A percentile compares a stretch with the other conserved stretches of the same genome.
phyloP scores from a whole-genome alignment of 768 basidiomycete species.

The Mycena amicta region DNA sequence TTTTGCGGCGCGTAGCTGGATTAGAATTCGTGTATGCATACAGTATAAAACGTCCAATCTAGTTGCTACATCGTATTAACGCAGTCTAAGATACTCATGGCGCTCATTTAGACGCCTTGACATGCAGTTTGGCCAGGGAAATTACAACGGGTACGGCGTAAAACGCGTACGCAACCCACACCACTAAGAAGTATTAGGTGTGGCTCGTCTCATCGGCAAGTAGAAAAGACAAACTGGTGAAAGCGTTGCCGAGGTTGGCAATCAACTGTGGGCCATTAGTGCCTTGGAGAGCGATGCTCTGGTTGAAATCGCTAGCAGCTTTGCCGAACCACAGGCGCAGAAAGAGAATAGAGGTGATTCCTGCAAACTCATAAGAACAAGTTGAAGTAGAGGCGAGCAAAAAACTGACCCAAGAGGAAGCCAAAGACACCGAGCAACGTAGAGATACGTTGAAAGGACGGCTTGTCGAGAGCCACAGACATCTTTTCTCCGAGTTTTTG shows the following conservation, averaged over 20 bases:
- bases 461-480: conserved; percentile 53
- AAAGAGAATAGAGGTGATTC: conserved; percentile 69
- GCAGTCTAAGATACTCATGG: neutral
- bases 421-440: conserved; percentile 79
- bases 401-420: conserved; percentile 65
- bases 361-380: conserved; percentile 34
- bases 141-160: conserved; percentile 69
- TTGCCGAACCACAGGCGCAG: conserved; percentile 83
- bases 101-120: conserved; percentile 48
- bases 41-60: neutral
- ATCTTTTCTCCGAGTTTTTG: conserved; percentile 61
- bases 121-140: conserved; percentile 68
- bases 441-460: conserved; percentile 56
- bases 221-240: conserved; percentile 59
- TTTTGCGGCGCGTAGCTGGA: too few species aligned
- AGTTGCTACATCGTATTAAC: conserved; percentile 1
- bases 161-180: conserved; percentile 79
- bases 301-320: conserved; percentile 77
- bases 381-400: neutral
- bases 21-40: too few species aligned
- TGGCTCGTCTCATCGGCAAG: neutral
- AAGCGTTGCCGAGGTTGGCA: conserved; percentile 69
- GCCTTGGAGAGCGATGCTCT: conserved; percentile 55
- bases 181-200: conserved; percentile 52
- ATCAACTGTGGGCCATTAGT: conserved; percentile 57